Base-by-base conservation (phyloP, 495 filamentous ascomycete species). In the Talaromyces borbonicus region DNA sequence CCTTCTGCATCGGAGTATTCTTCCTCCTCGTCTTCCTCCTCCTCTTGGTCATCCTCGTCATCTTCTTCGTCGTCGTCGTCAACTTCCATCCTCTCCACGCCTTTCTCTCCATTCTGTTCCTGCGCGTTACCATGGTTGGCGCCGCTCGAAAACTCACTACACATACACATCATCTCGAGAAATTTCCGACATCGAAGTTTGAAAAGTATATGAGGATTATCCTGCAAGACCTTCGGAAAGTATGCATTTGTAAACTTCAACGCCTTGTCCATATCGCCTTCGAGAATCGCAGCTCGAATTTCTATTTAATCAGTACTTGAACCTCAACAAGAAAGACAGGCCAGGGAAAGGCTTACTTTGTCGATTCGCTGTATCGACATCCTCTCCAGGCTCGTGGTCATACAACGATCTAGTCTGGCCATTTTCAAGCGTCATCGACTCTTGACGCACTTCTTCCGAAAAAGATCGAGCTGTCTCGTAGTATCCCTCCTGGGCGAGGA, bases 391-490 rank as follows among this genome's bases (percentile, higher is more conserved):
- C 48, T 87, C 82, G 51, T 89, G 77, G 24, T 77, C 73, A 47
- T 76, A 68, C 31, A 83, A 52, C 1, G 72, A 60, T 9, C 72
- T 65, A 19, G 67, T 63, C 12, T 68, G 63, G 46, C 75, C 74
- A 40, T 75, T 67, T 43, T 74, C 72, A 23, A 93, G 62, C 6
- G 81, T 76, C 48, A 65, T 64, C 48, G 80, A 78, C 59, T 94
- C 89, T 14, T 69, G 68, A 27, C 79, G 78, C 4, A 94, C 80
- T 57, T 97, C 93, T 56, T 83, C 75, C 5, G 84, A 80, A 64
- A 99, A 97, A 0, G 85, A 87, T 49, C 80, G 77, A 12, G 90
- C 88, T 5, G 92, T 94, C 48, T 95, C 90, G n/a, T 96, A 81
- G 52, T 95, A 97, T 46, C 92, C 93, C 58, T 97, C 93, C 55